Conservation (phyloP, 306 rosid genomes). For the Pyrus pyrifolia region DNA sequence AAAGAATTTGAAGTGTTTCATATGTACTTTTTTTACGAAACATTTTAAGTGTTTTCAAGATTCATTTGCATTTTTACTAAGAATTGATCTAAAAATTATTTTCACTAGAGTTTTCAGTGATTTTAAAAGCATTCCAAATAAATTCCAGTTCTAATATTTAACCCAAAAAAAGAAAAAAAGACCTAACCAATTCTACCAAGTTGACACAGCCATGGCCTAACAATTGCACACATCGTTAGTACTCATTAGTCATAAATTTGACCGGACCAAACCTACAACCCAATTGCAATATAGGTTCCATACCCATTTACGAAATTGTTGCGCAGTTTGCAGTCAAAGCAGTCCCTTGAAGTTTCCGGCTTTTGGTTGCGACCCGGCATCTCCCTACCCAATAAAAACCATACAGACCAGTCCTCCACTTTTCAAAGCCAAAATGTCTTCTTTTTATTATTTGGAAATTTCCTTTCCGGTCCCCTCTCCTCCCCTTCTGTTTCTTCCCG, state of each 20-base stretch:
- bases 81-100: rapidly evolving
- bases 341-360: constrained; percentile 8
- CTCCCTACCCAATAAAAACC: background rate
- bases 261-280: background rate
- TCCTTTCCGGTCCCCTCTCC: background rate
- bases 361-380: background rate
- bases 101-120: rapidly evolving
- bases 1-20: too few species aligned
- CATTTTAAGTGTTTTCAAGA: too few species aligned
- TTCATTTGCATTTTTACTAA: too few species aligned
- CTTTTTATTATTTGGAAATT: background rate
- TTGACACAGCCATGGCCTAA: background rate
- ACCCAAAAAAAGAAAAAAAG: background rate
- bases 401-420: background rate
- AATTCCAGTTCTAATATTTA: background rate
- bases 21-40: too few species aligned
- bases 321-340: constrained; percentile 1
- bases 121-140: too few species aligned
- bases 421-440: constrained; percentile 3
- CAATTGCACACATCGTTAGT: background rate
- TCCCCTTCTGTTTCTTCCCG: constrained; percentile 4
- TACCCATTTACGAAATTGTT: background rate
- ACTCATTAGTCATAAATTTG: background rate
- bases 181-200: background rate
- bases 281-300: background rate